A percentile compares a stretch with the other conserved stretches of the same genome.
These are phyloP conservation scores for Colletotrichum destructivum DNA, from an alignment of 2,329 filamentous ascomycete genomes.

Conservation along the genomic window DNA sequence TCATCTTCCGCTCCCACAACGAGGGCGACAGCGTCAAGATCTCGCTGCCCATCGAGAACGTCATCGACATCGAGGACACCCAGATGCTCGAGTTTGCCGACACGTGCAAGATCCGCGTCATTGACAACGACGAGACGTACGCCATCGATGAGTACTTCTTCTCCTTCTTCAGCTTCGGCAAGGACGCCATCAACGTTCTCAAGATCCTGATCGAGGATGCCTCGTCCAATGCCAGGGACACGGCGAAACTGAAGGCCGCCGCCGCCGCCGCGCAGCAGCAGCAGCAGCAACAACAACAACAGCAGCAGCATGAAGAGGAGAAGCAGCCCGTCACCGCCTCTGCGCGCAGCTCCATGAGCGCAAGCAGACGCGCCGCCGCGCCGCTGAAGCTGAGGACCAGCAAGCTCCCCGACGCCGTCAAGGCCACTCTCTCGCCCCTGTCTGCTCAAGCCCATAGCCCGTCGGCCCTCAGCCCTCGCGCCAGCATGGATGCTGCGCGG, in stretches of 20 bases:
- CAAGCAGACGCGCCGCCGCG: slow-evolving; percentile 30
- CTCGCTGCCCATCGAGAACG: slow-evolving; percentile 87
- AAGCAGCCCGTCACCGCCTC: slow-evolving; percentile 28
- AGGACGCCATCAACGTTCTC: slow-evolving; percentile 86
- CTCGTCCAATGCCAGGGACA: slow-evolving; percentile 52
- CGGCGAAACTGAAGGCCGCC: slow-evolving; percentile 19
- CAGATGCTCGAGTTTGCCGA: slow-evolving; percentile 93
- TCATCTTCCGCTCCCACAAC: slow-evolving; percentile 96
- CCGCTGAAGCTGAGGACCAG: slow-evolving; percentile 54
- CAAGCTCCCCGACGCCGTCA: slow-evolving; percentile 70
- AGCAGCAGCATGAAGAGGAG: slow-evolving; percentile 18
- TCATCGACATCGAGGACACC: slow-evolving; percentile 93
- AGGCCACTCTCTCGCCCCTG: slow-evolving; percentile 71
- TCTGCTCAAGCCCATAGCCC: slow-evolving; percentile 57
- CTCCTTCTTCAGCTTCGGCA: slow-evolving; percentile 90
- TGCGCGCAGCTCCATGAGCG: slow-evolving; percentile 42
- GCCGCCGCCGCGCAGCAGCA: too few relatives aligned
- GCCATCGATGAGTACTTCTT: slow-evolving; percentile 99
- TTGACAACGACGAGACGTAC: slow-evolving; percentile 94
- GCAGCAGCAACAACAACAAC: too few relatives aligned
- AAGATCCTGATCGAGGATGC: slow-evolving; percentile 80
- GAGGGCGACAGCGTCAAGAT: slow-evolving; percentile 98
- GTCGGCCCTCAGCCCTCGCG: slow-evolving; percentile 66
- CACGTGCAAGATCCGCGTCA: slow-evolving; percentile 92
- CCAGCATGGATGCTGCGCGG: slow-evolving; percentile 67